Conservation (phyloP, 768 basidiomycete genomes). For the Tricholoma sp. region DNA sequence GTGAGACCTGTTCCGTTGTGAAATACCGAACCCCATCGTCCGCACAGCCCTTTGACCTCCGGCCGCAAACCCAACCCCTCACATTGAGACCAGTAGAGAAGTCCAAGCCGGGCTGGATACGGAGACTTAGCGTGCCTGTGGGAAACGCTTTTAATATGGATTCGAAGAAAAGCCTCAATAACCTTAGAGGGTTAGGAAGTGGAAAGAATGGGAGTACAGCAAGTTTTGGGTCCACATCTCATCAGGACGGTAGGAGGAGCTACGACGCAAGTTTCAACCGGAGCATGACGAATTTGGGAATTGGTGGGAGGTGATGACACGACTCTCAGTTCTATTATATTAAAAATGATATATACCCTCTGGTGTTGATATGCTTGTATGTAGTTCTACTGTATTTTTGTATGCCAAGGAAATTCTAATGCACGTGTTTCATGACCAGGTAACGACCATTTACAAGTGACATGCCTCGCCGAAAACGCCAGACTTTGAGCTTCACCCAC, state of each 20-base stretch:
- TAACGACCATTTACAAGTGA: too few relatives aligned
- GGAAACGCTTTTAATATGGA: conserved; percentile 56
- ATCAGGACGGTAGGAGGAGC: conserved; percentile 49
- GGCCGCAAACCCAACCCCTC: conserved; percentile 39
- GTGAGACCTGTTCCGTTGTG: conserved; percentile 54
- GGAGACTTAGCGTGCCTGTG: conserved; percentile 73
- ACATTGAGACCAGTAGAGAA: conserved; percentile 45
- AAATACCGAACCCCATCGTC: conserved; percentile 43
- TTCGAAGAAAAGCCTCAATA: conserved; percentile 36
- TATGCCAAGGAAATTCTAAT: background rate
- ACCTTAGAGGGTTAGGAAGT: conserved; percentile 30
- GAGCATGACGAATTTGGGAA: conserved; percentile 45
- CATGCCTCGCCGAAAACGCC: too few relatives aligned
- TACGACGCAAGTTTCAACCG: conserved; percentile 41
- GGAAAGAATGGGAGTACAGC: conserved; percentile 46
- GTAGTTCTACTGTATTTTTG: background rate
- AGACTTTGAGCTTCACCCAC: too few relatives aligned
- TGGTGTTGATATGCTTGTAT: background rate
- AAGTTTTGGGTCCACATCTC: conserved; percentile 19
- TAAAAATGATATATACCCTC: background rate
- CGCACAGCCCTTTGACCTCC: conserved; percentile 27
- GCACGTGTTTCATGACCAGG: too few relatives aligned
- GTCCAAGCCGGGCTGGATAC: conserved; percentile 64
- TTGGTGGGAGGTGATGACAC: conserved; percentile 26
- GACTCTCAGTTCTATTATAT: background rate